Evolutionary conservation across 495 filamentous ascomycete species (phyloP), one percentile per base, ranked within the genome.

Genomic region (Coniosporium apollinis): DNA sequence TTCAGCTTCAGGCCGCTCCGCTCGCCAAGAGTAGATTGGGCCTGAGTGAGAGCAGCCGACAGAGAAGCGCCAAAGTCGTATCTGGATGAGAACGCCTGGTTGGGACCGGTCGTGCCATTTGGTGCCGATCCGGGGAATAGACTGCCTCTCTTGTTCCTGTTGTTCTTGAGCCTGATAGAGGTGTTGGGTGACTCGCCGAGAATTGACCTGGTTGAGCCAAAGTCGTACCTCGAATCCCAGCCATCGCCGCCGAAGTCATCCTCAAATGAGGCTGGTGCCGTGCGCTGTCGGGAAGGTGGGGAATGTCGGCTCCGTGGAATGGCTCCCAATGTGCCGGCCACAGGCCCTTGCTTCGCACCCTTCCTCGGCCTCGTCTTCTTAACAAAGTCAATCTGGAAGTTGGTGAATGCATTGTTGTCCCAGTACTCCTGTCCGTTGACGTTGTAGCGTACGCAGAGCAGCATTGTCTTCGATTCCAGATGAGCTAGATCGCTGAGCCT

Each of bases 61-160:
- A 96, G 65, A 1, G 91, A 94, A 22, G 80, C 81, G 30, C 77
- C 72, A 49, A 97, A 94, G 55, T 94, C 86, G 54, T 97, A 97
- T 26, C 89, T 76, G 49, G 79, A 82, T 26, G 82, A 76, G 47
- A 94, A 94, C 22, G 76, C 79, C 50, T 87, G 82, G 20, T 69
- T 76, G 36, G 65, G 13, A 34, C 70, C 67, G 22, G 74, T 60
- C 30, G 11, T 13, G 30, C 30, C 9, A 9, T 9, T 16, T 13
- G 24, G 13, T 8, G 24, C 24, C 13, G 24, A 8, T n/a, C 30
- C 30, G 32, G 41, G 26, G 33, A 52, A 37, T 17, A 48, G 37
- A 22, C 45, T 41, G 6, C 48, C 43, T 22, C 37, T 39, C 22
- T 49, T 46, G 28, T 30, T 44, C 42, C 49, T 49, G 20, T 20